Conservation (phyloP, 2,329 filamentous ascomycete species). For the Scedosporium minutisporum region DNA sequence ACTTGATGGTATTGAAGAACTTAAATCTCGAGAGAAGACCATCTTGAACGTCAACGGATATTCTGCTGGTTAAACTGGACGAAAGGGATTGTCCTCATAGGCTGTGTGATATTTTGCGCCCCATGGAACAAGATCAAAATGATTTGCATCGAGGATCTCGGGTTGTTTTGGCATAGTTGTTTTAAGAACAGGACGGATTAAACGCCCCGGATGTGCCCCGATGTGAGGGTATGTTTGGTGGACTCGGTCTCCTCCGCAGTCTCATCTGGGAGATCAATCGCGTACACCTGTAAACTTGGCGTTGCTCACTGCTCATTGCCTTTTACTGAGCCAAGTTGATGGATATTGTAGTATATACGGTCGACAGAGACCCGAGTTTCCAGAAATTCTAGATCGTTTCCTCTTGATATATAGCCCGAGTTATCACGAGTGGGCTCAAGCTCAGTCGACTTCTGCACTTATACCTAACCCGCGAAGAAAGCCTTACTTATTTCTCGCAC, state of each 20-base stretch:
- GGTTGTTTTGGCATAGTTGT: background rate
- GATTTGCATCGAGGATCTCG: background rate
- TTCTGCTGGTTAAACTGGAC: background rate
- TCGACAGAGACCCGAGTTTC: background rate
- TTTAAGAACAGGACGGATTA: background rate
- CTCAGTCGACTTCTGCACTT: too few relatives aligned
- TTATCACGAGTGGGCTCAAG: too few relatives aligned
- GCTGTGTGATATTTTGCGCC: background rate
- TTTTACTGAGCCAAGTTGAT: background rate
- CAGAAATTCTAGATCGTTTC: too few relatives aligned
- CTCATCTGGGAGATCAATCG: background rate
- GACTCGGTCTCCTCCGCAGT: background rate
- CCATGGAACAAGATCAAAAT: background rate
- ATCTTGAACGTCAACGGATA: too few relatives aligned
- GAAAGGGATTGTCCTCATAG: background rate
- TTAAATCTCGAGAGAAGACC: too few relatives aligned
- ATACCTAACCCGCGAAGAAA: too few relatives aligned
- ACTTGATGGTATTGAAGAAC: too few relatives aligned
- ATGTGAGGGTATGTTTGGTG: background rate
- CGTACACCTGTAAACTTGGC: background rate
- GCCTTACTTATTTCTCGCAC: too few relatives aligned
- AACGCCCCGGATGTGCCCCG: background rate
- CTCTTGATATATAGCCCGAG: too few relatives aligned
- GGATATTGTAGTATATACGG: background rate
- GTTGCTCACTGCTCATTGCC: background rate